Evolutionary conservation across 2,329 filamentous ascomycete genomes (phyloP), one percentile per base, ranked within the genome.

Genomic region (Ophiosphaerella herpotricha): DNA sequence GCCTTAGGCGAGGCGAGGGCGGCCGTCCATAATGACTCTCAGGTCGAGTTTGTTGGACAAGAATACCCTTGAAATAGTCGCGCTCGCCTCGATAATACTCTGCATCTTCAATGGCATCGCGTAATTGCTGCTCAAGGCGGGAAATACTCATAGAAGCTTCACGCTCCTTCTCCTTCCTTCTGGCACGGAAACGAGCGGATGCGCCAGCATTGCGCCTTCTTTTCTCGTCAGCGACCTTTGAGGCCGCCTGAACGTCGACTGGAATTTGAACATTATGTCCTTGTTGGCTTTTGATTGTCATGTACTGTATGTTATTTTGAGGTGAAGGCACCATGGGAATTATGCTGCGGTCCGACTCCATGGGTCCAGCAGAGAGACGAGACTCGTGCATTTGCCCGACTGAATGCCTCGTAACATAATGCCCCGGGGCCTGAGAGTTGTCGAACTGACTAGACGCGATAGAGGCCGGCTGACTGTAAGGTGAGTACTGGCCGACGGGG

Each of bases 151-250:
- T 80, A 13, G 84, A 83, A 49, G 87, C 87, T 69, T 91, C 87
- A 61, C 83, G 84, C 69, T 93, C 89, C 70, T 88, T 87, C 65
- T 91, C 89, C 75, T 95, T 95, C 66, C 91, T 86, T 52, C 91
- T 83, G 66, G 86, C 85, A 47, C 91, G 83, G 58, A 95, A 94
- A 51, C 91, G 82, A 40, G 90, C 90, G 48, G 90, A 95, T 5
- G 91, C 91, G 40, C 89, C 89, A 35, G 91, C 91, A 66, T 96
- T 96, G 43, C 90, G 84, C 70, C 88, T 87, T 48, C 91, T 82
- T 75, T 94, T 96, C 72, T 95, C 90, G 64, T 94, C 89, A 34
- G 90, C 89, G 62, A 90, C 85, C 59, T 86, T 87, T 11, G 91
- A 95, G 11, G 88, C 91, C 62, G 90, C 88, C 60, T 90, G 88